Evolutionary conservation across 371 early-diverging fungal species (phyloP), one percentile per base, ranked within the genome.

Genomic region (Globomyces sp.): DNA sequence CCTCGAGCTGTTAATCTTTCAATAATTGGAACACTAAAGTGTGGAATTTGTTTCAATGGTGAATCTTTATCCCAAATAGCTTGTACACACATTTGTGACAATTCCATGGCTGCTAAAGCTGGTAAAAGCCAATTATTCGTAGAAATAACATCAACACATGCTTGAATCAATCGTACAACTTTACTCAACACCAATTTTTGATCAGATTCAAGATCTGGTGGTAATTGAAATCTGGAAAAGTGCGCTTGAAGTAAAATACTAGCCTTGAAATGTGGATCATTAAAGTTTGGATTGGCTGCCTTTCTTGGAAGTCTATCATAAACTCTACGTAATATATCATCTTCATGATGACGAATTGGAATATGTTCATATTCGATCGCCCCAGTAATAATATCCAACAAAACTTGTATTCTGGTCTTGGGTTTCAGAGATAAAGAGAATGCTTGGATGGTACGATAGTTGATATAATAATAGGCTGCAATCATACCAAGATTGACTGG

Each of bases 401-500:
- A 80, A 53, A 95, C 96, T 61, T 88, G 85, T 58, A 96, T 80
- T 76, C 92, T 94, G 39, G 96, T 97, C 40, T 86, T 87, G 13
- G 85, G 82, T 49, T 87, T 90, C 69, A 96, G 77, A 62, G 93
- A 92, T 77, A 91, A 82, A 47, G 90, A 85, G 75, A 96, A 92
- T 86, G 91, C 88, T 73, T 96, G 96, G 49, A 98, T 89, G 0
- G 98, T 95, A 49, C 89, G 80, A 71, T 94, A 95, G 74, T 90
- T 87, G 78, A 98, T 89, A 78, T 93, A 90, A 80, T 98, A 96
- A 82, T 92, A 95, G 2, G 96, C 92, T 0, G 97, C 92, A 78
- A 98, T 94, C 95, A 95, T 94, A 65, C 98, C 99, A 72, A 97
- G 73, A 77, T 96, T 95, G 52, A 94, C 83, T 46, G 96, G 89